Percentiles rank a stretch among this genome's conserved stretches.
phyloP scores from a whole-genome alignment of 1,284 basidiomycete genomes.

The Ceratobasidium sp. region DNA sequence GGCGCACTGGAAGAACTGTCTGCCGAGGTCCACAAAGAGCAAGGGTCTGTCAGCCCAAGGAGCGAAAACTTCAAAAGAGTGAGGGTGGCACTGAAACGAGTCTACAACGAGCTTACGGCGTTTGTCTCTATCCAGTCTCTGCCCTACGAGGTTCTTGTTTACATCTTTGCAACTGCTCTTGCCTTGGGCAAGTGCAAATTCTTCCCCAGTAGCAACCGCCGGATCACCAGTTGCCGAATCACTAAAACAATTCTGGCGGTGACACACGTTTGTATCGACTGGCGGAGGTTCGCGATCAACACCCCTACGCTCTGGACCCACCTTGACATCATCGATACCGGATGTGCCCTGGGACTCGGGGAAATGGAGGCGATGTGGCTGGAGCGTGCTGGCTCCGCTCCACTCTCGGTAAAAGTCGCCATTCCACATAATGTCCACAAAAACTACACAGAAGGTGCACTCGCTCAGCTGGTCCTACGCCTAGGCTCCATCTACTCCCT shows the following conservation, averaged over 20 bases:
- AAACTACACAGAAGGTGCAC: no score
- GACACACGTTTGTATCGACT: background rate
- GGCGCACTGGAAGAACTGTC: background rate
- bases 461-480: background rate
- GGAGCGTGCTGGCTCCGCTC: background rate
- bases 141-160: background rate
- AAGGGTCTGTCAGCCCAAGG: background rate
- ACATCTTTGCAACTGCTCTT: conserved; percentile 3
- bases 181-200: background rate
- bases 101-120: background rate
- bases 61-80: background rate
- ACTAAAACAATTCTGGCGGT: background rate
- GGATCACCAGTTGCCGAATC: no score
- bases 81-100: background rate
- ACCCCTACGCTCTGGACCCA: background rate
- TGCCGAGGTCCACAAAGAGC: background rate
- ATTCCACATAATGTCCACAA: no score
- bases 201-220: background rate
- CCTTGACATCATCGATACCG: background rate
- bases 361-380: background rate
- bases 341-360: background rate
- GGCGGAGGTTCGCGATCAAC: conserved; percentile 1
- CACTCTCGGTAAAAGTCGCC: background rate
- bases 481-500: background rate
- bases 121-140: conserved; percentile 3